Evolutionary conservation across 2,329 filamentous ascomycete species (phyloP).

Genomic region (Byssothecium circinans): DNA sequence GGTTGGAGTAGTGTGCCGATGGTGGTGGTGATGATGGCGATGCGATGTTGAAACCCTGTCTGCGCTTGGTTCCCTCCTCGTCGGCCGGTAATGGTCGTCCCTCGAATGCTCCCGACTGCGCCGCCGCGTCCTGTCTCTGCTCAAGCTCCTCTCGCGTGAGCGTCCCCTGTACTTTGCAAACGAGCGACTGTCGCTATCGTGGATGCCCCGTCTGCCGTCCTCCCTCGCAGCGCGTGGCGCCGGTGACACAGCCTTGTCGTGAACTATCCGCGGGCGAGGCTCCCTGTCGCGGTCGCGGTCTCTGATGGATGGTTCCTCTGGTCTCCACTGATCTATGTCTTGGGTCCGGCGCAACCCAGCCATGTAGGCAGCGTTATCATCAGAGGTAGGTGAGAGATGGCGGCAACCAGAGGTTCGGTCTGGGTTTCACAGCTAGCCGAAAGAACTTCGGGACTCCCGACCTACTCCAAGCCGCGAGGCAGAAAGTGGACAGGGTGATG

Average conservation of each 20-base stretch:
- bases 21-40: conserved; percentile 33
- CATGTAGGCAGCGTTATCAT: conserved; percentile 48
- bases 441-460: conserved; percentile 26
- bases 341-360: conserved; percentile 46
- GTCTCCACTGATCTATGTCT: conserved; percentile 49
- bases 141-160: conserved; percentile 38
- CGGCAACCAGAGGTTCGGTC: conserved; percentile 39
- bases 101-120: conserved; percentile 36
- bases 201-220: conserved; percentile 31
- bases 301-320: conserved; percentile 42
- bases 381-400: conserved; percentile 33
- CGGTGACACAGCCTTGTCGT: conserved; percentile 40
- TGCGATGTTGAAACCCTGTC: conserved; percentile 40
- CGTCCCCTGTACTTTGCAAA: conserved; percentile 29
- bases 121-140: conserved; percentile 36
- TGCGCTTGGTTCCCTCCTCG: conserved; percentile 40
- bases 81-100: conserved; percentile 41
- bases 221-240: conserved; percentile 40
- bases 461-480: conserved; percentile 17
- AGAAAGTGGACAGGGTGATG: conserved; percentile 13
- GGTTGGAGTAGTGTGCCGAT: conserved; percentile 41
- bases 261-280: conserved; percentile 27
- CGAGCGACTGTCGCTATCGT: conserved; percentile 31
- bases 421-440: conserved; percentile 43
- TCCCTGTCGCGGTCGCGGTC: conserved; percentile 25